phyloP scores from a whole-genome alignment of 1,284 basidiomycete species.

The Wallemia mellicola region DNA sequence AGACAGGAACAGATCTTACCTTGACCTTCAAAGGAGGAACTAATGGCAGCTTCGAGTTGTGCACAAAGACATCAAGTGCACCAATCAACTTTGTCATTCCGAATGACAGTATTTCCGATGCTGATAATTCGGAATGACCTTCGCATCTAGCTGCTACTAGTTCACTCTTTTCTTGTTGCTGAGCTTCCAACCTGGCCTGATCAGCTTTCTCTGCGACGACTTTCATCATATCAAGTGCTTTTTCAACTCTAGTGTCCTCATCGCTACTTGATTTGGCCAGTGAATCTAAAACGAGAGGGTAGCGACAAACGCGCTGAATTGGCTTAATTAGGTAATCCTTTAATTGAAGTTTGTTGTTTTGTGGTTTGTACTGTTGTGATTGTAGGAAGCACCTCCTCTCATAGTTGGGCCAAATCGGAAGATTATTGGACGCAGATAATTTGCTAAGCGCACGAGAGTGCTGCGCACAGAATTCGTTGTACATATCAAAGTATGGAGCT shows the following conservation, averaged over 20 bases:
- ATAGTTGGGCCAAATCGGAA: neutral
- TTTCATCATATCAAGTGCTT: slow-evolving; percentile 23
- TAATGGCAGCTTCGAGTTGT: slow-evolving; percentile 19
- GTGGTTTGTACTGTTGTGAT: neutral
- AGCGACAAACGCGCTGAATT: slow-evolving; percentile 71
- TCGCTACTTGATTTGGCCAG: slow-evolving; percentile 25
- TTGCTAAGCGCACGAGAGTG: neutral
- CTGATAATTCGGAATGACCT: neutral
- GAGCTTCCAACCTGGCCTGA: slow-evolving; percentile 24
- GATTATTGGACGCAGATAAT: neutral
- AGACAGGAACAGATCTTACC: no score
- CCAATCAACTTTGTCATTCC: slow-evolving; percentile 47
- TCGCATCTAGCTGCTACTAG: neutral
- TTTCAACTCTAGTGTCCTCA: neutral
- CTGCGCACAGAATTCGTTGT: neutral
- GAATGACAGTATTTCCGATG: slow-evolving; percentile 29
- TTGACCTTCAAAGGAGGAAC: slow-evolving; percentile 32
- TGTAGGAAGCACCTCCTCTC: neutral
- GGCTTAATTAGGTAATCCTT: slow-evolving; percentile 70
- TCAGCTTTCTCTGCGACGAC: slow-evolving; percentile 26
- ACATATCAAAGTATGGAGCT: neutral
- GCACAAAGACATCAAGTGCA: slow-evolving; percentile 49
- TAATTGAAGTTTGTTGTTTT: slow-evolving; percentile 17
- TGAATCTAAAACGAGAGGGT: slow-evolving; percentile 51
- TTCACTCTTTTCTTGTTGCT: slow-evolving; percentile 33